These are phyloP conservation scores for Cercophora newfieldiana DNA, from an alignment of 495 filamentous ascomycete species.

Conservation along the genomic window DNA sequence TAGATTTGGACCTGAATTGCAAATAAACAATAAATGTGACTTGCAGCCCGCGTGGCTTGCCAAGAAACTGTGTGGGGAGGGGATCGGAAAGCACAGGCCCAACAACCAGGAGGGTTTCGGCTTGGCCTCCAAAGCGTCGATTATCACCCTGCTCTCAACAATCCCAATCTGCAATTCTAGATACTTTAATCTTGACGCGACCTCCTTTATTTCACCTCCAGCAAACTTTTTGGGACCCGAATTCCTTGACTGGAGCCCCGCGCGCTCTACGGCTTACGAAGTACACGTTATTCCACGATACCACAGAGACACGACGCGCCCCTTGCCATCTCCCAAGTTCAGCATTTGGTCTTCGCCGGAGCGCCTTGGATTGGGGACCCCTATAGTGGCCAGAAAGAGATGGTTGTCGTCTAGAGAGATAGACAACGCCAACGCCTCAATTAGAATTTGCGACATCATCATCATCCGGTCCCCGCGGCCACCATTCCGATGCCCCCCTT, in stretches of 20 bases:
- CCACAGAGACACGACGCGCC: neutral
- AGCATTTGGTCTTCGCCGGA: neutral
- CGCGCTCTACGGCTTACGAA: neutral
- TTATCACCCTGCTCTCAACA: neutral
- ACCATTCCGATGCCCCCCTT: slow-evolving; percentile 40
- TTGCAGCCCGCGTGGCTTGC: neutral
- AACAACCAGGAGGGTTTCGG: neutral
- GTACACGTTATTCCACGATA: neutral
- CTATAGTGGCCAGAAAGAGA: neutral
- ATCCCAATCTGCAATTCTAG: neutral
- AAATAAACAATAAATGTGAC: neutral
- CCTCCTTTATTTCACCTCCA: neutral
- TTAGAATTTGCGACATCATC: slow-evolving; percentile 8
- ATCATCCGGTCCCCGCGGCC: neutral
- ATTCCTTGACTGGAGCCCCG: neutral
- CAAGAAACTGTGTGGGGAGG: neutral
- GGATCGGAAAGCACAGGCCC: neutral
- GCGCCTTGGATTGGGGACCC: neutral
- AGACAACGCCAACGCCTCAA: slow-evolving; percentile 1
- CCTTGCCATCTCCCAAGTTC: neutral
- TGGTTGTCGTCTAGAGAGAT: slow-evolving; percentile 9
- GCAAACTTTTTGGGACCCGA: neutral
- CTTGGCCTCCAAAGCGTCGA: neutral
- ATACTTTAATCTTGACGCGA: neutral
- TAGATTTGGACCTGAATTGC: neutral